Evolutionary conservation across 2,329 filamentous ascomycete genomes (phyloP), one percentile per base, ranked within the genome.

Genomic region (Talaromyces sp.): DNA sequence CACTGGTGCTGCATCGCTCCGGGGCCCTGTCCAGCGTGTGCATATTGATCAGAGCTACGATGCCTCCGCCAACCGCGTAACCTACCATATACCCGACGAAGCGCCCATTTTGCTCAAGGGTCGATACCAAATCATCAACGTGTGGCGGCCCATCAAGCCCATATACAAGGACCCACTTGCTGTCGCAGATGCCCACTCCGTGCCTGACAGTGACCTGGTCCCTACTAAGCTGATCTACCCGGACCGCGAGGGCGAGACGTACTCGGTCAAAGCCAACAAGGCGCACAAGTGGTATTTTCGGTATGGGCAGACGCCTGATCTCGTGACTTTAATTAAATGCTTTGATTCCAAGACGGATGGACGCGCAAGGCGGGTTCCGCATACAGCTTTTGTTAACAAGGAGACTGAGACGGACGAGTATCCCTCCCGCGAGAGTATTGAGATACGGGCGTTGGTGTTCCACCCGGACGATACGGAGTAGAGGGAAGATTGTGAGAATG

Each of bases 241-340:
- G 0, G 73, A 78, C 58, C 77, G 81, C 4, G 69, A 72, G 32
- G 82, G 82, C 14, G 81, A 83, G 73, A 84, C 81, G 11, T 81
- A 78, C 62, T 64, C 68, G 0, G 78, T 83, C 2, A 73, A 71
- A n/a, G 65, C 80, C 56, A 75, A 77, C 61, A 64, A 68, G 0
- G 59, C 64, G 1, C 81, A 84, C 43, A 75, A 72, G 66, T 86
- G 83, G 83, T 82, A 80, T 67, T 86, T 83, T 69, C 76, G 81
- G 62, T 76, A 76, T 54, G 76, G 75, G 1, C 79, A 85, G 67
- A 77, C 73, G 0, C 82, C 83, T 0, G 75, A 81, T 3, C 78
- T 87, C 72, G 80, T 83, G 3, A 75, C 84, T 3, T 66, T 87
- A 50, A 84, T 87, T 71, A 87, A 87, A 70, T 86, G 83, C 66